Evolutionary conservation across 192 early-diverging fungal genomes (phyloP).

Genomic region (Helicostylum pulchrum): DNA sequence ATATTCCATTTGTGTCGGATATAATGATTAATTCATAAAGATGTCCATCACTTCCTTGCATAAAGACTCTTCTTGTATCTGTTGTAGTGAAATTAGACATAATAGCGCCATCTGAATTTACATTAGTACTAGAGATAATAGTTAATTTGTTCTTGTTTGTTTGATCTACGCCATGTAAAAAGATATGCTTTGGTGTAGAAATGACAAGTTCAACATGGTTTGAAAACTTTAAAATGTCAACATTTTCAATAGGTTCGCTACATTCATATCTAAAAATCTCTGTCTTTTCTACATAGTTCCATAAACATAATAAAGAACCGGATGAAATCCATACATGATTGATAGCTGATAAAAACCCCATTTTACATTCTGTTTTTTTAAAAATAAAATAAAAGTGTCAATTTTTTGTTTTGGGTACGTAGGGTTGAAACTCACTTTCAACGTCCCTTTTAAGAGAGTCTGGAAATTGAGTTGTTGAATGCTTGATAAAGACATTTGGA

Average conservation of each 20-base stretch:
- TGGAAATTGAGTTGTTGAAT: too few species aligned
- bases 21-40: not conserved
- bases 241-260: not conserved
- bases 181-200: not conserved
- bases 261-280: slow-evolving; percentile 4
- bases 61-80: not conserved
- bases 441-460: too few species aligned
- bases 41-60: slow-evolving; percentile 9
- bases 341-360: slow-evolving; percentile 6
- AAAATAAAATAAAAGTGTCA: too few species aligned
- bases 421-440: too few species aligned
- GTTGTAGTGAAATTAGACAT: not conserved
- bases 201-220: not conserved
- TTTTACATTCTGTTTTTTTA: slow-evolving; percentile 1
- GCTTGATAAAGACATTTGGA: too few species aligned
- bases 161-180: slow-evolving; percentile 1
- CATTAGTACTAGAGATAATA: not conserved
- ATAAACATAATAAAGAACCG: not conserved
- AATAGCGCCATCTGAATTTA: not conserved
- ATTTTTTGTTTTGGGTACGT: too few species aligned
- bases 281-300: not conserved
- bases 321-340: not conserved
- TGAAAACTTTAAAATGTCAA: not conserved
- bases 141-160: not conserved
- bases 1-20: not conserved